Conservation (phyloP, 225 moss, liverwort and hornwort species). For the Ulota crispa region DNA sequence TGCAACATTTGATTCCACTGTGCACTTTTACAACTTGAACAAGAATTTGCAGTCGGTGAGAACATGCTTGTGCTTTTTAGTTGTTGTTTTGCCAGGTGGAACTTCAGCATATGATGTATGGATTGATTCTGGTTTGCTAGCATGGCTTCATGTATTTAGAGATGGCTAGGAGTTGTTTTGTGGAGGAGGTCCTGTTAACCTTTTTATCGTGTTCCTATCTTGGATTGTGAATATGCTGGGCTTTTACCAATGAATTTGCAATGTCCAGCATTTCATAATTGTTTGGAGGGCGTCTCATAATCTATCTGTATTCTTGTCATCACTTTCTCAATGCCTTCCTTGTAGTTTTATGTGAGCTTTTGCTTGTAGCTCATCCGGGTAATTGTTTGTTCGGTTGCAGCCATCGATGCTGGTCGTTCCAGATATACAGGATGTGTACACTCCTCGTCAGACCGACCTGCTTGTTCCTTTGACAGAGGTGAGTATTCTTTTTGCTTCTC, state of each 20-base stretch:
- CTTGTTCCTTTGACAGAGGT: slow-evolving; percentile 86
- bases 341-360: not conserved
- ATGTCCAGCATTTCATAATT: not conserved
- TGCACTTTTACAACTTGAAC: slow-evolving; percentile 94
- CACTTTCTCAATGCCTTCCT: not conserved
- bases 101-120: not conserved
- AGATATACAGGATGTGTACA: slow-evolving; percentile 95
- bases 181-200: not conserved
- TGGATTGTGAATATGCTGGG: not conserved
- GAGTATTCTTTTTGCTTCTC: slow-evolving; percentile 4
- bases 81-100: not conserved
- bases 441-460: slow-evolving; percentile 91
- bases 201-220: not conserved
- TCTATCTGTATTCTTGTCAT: not conserved
- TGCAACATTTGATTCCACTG: slow-evolving; percentile 97
- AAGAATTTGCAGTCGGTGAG: slow-evolving; percentile 86
- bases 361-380: slow-evolving; percentile 7
- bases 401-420: slow-evolving; percentile 99
- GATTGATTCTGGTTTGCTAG: not conserved
- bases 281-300: not conserved
- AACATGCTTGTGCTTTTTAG: not conserved
- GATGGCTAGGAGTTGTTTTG: slow-evolving; percentile 3
- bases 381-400: slow-evolving; percentile 49
- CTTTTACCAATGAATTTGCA: not conserved
- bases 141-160: not conserved